These are phyloP conservation scores for Dothistroma septosporum DNA, from an alignment of 2,329 filamentous ascomycete genomes.

Conservation along the genomic window DNA sequence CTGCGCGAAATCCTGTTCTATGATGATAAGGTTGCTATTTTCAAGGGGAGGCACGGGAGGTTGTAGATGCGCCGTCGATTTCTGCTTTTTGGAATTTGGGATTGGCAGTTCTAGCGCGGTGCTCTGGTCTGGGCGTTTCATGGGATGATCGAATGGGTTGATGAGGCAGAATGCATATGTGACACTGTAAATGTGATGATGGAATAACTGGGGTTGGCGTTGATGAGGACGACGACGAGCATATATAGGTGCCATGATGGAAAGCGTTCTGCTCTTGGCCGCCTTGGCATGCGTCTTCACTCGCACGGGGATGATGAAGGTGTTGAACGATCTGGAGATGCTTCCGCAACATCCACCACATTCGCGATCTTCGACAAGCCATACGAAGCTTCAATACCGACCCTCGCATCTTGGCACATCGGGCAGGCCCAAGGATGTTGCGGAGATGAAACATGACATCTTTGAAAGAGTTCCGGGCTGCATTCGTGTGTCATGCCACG, in stretches of 20 bases:
- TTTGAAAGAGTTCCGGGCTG: not conserved
- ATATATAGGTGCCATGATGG: not conserved
- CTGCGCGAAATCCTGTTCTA: constrained; percentile 78
- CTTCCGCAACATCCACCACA: no score
- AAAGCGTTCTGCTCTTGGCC: not conserved
- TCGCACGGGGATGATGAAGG: no score
- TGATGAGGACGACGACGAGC: not conserved
- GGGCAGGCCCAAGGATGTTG: not conserved
- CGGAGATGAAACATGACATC: not conserved
- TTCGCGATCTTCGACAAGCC: no score
- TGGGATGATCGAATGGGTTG: not conserved
- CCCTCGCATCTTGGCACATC: no score
- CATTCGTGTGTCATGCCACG: not conserved
- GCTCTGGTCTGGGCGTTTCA: not conserved
- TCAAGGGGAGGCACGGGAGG: constrained; percentile 66
- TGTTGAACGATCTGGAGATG: no score
- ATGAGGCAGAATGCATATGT: not conserved
- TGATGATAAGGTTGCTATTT: constrained; percentile 77
- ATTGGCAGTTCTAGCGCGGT: not conserved
- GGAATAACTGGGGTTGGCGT: not conserved
- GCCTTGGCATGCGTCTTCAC: not conserved
- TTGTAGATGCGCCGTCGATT: constrained; percentile 24
- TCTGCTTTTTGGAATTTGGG: not conserved
- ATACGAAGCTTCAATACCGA: no score
- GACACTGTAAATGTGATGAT: not conserved